Conservation (phyloP, 345 rosid species). For the Draba incana region DNA sequence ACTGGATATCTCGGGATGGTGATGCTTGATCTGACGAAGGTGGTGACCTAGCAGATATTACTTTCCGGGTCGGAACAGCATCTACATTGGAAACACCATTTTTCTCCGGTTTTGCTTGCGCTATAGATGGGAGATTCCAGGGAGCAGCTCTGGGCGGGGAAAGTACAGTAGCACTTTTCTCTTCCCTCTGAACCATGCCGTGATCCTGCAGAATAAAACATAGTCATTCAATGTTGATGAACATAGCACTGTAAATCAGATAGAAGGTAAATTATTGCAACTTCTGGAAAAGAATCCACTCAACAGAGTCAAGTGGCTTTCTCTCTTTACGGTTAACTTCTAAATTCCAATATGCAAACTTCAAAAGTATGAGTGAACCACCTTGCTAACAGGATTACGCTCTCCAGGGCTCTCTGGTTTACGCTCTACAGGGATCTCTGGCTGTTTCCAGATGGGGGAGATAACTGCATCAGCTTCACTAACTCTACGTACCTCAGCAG, state of each 20-base stretch:
- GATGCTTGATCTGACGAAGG: slow-evolving; percentile 53
- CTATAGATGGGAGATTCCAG: slow-evolving; percentile 40
- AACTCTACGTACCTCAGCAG: slow-evolving; percentile 50
- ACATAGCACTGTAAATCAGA: background rate
- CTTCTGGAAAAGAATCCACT: slow-evolving; percentile 10
- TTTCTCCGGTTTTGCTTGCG: slow-evolving; percentile 53
- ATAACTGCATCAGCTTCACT: slow-evolving; percentile 53
- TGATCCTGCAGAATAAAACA: slow-evolving; percentile 8
- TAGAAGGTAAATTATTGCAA: background rate
- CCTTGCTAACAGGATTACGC: slow-evolving; percentile 51
- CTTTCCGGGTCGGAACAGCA: slow-evolving; percentile 44
- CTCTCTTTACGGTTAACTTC: slow-evolving; percentile 3
- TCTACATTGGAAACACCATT: slow-evolving; percentile 46
- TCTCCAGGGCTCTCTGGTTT: slow-evolving; percentile 45
- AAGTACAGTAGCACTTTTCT: slow-evolving; percentile 50
- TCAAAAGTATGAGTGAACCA: slow-evolving; percentile 39
- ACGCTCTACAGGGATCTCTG: slow-evolving; percentile 47
- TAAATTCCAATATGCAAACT: slow-evolving; percentile 41
- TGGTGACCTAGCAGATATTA: slow-evolving; percentile 44
- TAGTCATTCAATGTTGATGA: slow-evolving; percentile 6
- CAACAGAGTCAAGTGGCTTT: background rate
- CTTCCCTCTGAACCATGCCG: slow-evolving; percentile 54
- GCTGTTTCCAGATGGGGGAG: slow-evolving; percentile 43
- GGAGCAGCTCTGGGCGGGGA: slow-evolving; percentile 56
- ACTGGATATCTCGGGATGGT: slow-evolving; percentile 40